Evolutionary conservation across 306 rosid species (phyloP).

Genomic region (Macrotyloma uniflorum): DNA sequence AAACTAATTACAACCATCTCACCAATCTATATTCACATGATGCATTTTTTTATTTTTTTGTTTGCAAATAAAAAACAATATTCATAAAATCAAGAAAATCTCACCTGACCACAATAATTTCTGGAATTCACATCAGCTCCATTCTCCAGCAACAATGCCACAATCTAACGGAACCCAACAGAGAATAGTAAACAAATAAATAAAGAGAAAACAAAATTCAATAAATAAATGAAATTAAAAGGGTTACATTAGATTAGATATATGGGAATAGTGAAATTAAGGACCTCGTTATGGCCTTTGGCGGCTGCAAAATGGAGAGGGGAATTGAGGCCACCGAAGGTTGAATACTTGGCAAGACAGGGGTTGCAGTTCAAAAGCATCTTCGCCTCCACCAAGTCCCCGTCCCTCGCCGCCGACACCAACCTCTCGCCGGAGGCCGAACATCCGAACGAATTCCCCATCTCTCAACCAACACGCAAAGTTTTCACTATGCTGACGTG

Average conservation of each 20-base stretch:
- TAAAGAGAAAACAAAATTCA: no score
- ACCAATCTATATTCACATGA: background rate
- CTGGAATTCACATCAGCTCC: conserved; percentile 98
- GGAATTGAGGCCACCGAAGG: conserved; percentile 92
- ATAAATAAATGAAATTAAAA: background rate
- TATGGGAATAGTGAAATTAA: background rate
- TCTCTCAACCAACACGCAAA: conserved; percentile 15
- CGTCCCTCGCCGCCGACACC: conserved; percentile 99
- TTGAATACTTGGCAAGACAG: conserved; percentile 87
- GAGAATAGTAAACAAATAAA: background rate
- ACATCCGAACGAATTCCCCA: conserved; percentile 98
- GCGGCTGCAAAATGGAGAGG: conserved; percentile 98
- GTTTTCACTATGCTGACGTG: background rate
- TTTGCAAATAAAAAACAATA: conserved; percentile 12
- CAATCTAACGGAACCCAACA: conserved; percentile 61
- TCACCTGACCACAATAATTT: conserved; percentile 97
- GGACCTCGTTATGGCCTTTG: conserved; percentile 94
- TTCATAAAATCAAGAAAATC: conserved; percentile 19
- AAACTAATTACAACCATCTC: conserved; percentile 16
- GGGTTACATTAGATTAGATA: background rate
- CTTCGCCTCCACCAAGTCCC: conserved; percentile 93
- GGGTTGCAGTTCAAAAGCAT: conserved; percentile 89
- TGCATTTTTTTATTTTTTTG: background rate
- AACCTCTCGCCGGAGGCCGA: conserved; percentile 98
- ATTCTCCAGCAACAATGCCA: conserved; percentile 85